Base-by-base conservation (phyloP, 2,329 filamentous ascomycete genomes). In the Xylariaceae sp. region DNA sequence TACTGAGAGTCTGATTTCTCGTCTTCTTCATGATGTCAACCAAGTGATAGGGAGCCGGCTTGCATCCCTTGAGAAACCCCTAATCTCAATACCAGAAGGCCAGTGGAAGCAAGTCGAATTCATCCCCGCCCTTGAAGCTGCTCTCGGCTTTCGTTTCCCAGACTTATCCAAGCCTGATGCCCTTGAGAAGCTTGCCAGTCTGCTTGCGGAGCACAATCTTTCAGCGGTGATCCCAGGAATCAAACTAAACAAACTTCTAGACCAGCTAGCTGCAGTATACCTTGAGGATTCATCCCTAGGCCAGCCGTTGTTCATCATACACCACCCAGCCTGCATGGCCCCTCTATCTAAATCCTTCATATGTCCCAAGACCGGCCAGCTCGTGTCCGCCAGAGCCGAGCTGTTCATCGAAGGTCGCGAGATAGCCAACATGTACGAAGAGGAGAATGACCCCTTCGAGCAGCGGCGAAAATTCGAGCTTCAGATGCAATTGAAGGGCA, bases 341-440 rank as follows among this genome's bases (percentile, higher is more conserved):
- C 95, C 95, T 0, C 84, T 99, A 6, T 87, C 93, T 21, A 98
- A 98, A 78, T 92, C 90, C 49, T 96, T 91, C 75, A 68, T 81
- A 17, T 91, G 92, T 71, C 83, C 86, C 0, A 74, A 70, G 7
- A 88, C 87, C 0, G 79, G 82, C 12, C 93, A 97, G 71, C 75
- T 83, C 7, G 86, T 96, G 1, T 89, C 92, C 1, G 90, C 91
- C 1, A 87, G 93, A 5, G 91, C 90, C 0, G 93, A 97, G 75
- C 83, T 96, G 19, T 96, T 96, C 75, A 85, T 96, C 61, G 78
- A 85, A 46, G 87, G 89, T 36, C 85, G 86, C 52, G 95, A 99
- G 71, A 82, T 96, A 28, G 91, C 94, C 59, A 99, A 99, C 74
- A 96, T 94, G 79, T 99, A 99, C 74, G 95, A 99, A 73, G 95